Conservation (phyloP, 73 alveolate genomes). For the Symbiodinium pilosum region DNA sequence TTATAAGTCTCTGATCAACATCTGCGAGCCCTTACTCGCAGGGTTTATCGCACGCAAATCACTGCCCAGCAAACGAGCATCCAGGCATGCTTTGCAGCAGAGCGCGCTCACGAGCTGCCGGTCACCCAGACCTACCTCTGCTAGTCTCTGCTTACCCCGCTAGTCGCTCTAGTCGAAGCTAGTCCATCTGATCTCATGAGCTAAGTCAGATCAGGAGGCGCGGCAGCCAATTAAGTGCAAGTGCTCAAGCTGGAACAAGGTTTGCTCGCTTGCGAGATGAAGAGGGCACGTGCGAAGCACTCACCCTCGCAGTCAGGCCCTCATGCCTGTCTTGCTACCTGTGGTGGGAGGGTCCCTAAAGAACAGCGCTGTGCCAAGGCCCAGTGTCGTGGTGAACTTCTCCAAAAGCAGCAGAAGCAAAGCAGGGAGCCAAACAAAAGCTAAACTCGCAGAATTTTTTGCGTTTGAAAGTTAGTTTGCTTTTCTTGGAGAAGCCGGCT, state of each 20-base stretch:
- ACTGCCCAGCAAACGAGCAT: too few relatives aligned
- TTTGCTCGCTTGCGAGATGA: constrained; percentile 28
- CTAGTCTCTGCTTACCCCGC: not conserved
- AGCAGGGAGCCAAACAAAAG: not conserved
- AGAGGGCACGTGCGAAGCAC: constrained; percentile 38
- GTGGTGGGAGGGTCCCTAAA: not conserved
- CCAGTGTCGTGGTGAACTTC: constrained; percentile 44
- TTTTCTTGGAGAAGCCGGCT: not conserved
- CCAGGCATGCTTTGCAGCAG: constrained; percentile 62
- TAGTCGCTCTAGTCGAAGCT: not conserved
- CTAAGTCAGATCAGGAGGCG: not conserved
- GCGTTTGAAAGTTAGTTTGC: not conserved
- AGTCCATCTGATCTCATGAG: not conserved
- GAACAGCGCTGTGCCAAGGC: not conserved
- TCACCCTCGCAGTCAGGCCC: not conserved
- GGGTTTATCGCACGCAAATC: too few relatives aligned
- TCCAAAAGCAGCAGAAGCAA: constrained; percentile 50
- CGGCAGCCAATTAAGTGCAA: too few relatives aligned
- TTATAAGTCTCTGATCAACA: too few relatives aligned
- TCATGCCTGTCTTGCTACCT: not conserved
- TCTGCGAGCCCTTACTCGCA: too few relatives aligned
- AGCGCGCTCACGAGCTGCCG: constrained; percentile 55
- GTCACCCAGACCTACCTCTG: not conserved
- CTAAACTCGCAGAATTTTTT: not conserved
- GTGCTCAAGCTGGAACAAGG: too few relatives aligned